Evolutionary conservation across 2,329 filamentous ascomycete genomes (phyloP).

Genomic region (Blastomyces silverae): DNA sequence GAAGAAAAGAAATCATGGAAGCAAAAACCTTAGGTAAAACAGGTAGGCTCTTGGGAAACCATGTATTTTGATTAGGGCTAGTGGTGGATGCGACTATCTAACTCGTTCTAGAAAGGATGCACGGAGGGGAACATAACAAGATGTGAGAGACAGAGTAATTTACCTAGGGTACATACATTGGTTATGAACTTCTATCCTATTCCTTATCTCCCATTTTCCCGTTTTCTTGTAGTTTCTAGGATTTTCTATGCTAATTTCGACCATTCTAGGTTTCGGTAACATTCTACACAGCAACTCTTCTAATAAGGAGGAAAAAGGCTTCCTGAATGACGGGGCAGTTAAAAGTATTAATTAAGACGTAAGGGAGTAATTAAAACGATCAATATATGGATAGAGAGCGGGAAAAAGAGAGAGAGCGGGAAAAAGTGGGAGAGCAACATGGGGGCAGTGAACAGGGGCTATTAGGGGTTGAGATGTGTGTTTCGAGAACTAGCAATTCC

Average conservation of each 20-base stretch:
- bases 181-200: not conserved
- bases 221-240: not conserved
- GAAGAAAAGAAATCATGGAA: not conserved
- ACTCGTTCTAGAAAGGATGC: not conserved
- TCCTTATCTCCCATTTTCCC: not conserved
- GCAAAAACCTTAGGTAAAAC: not conserved
- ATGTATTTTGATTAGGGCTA: conserved; percentile 1
- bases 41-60: not conserved
- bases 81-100: not conserved
- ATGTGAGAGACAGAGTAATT: not conserved
- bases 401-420: no score
- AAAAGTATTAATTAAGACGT: not conserved
- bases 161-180: not conserved
- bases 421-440: not conserved
- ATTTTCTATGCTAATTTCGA: not conserved
- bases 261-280: not conserved
- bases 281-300: not conserved
- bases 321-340: not conserved
- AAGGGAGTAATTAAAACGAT: not conserved
- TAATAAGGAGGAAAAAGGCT: not conserved
- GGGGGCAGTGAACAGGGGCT: not conserved
- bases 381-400: not conserved
- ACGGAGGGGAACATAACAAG: not conserved
- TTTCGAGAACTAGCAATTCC: not conserved
- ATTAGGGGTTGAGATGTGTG: not conserved